Conservation (phyloP, 1,139 yeast genomes). For the Hansenula sp. region DNA sequence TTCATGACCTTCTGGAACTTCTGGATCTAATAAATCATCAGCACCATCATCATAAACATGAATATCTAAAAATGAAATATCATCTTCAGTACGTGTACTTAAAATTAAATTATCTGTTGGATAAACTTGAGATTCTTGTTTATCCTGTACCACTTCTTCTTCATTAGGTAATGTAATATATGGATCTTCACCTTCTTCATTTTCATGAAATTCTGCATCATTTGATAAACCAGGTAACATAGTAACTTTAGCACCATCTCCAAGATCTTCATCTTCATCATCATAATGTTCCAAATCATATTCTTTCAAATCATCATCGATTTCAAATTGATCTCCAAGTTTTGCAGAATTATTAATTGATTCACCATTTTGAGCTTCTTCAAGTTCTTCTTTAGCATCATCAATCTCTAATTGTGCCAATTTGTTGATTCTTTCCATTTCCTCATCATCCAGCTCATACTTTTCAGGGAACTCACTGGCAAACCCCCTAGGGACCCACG, state of each 20-base stretch:
- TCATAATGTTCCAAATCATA: conserved; percentile 85
- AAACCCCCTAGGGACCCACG: conserved; percentile 96
- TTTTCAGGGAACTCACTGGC: conserved; percentile 91
- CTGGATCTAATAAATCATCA: conserved; percentile 63
- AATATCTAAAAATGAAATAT: conserved; percentile 85
- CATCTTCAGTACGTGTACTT: conserved; percentile 96
- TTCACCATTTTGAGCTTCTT: conserved; percentile 15
- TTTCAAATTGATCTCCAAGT: conserved; percentile 47
- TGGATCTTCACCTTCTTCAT: conserved; percentile 64
- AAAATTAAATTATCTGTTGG: conserved; percentile 88
- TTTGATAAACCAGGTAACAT: conserved; percentile 71
- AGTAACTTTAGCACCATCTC: conserved; percentile 44
- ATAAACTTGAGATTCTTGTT: conserved; percentile 77
- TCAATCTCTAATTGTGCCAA: conserved; percentile 79
- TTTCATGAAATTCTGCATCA: conserved; percentile 52
- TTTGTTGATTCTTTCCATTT: conserved; percentile 83
- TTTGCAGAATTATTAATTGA: conserved; percentile 13
- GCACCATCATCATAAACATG: conserved; percentile 95
- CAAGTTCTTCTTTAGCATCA: conserved; percentile 54
- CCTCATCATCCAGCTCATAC: conserved; percentile 86
- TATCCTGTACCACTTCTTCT: conserved; percentile 65
- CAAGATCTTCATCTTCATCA: conserved; percentile 57
- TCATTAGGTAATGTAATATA: conserved; percentile 67
- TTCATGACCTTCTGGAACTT: conserved; percentile 63
- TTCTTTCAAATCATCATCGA: conserved; percentile 83